phyloP scores from a whole-genome alignment of 345 rosid genomes.

The Lepidium sativum region DNA sequence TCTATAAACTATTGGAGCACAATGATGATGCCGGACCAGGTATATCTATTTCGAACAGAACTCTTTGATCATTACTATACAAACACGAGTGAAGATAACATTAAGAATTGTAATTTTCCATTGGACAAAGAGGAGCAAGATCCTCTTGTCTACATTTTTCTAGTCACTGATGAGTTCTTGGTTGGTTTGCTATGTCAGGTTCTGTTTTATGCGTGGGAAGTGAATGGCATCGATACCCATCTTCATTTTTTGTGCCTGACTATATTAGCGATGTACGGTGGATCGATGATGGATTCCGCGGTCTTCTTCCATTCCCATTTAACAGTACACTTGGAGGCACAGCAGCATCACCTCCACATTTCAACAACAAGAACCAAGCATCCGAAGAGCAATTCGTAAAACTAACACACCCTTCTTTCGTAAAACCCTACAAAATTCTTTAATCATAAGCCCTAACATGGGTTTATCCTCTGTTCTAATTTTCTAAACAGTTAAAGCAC shows the following conservation, averaged over 20 bases:
- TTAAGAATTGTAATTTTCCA: neutral
- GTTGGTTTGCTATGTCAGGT: constrained; percentile 36
- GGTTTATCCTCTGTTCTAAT: neutral
- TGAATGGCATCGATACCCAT: constrained; percentile 97
- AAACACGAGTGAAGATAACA: neutral
- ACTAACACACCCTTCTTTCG: neutral
- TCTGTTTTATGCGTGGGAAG: constrained; percentile 92
- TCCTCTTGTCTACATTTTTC: neutral
- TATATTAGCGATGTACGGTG: constrained; percentile 65
- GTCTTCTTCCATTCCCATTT: constrained; percentile 90
- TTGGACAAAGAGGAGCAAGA: neutral
- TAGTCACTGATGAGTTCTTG: neutral
- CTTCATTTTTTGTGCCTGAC: constrained; percentile 81
- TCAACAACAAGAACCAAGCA: constrained; percentile 87
- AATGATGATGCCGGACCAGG: constrained; percentile 73
- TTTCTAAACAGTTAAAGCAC: constrained; percentile 48
- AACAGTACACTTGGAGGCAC: constrained; percentile 86
- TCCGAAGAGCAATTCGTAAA: constrained; percentile 73
- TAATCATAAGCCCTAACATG: neutral
- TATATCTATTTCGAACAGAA: constrained; percentile 16
- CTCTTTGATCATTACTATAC: neutral
- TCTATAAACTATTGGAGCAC: constrained; percentile 86
- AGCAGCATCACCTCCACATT: constrained; percentile 76
- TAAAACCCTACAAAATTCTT: neutral
- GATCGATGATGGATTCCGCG: constrained; percentile 93